Conservation (phyloP, 2,329 filamentous ascomycete genomes). For the Pyrenophora tritici-repentis region DNA sequence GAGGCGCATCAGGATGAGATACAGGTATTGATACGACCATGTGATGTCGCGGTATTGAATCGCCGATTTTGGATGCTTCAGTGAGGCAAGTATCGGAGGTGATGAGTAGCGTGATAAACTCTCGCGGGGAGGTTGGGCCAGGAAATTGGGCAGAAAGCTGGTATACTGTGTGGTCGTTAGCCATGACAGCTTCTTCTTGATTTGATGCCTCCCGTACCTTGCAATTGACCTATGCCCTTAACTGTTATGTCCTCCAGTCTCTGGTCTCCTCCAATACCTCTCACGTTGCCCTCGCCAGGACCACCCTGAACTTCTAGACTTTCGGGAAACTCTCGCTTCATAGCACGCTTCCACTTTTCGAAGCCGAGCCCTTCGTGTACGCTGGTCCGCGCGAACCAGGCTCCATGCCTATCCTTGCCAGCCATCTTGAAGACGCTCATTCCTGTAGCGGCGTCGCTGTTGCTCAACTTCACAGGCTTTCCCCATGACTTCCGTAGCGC, state of each 20-base stretch:
- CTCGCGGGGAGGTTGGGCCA: constrained; percentile 82
- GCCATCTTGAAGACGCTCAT: constrained; percentile 80
- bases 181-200: neutral
- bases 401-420: constrained; percentile 78
- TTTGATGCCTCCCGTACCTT: constrained; percentile 54
- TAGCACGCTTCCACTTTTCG: constrained; percentile 74
- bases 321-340: constrained; percentile 79
- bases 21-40: constrained; percentile 89
- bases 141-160: constrained; percentile 89
- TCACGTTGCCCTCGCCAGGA: constrained; percentile 74
- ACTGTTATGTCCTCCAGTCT: constrained; percentile 68
- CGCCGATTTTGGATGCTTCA: constrained; percentile 50
- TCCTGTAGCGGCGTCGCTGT: constrained; percentile 74
- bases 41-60: constrained; percentile 66
- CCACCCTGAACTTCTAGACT: constrained; percentile 72
- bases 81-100: constrained; percentile 63
- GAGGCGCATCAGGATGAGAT: constrained; percentile 72
- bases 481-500: constrained; percentile 80
- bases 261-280: constrained; percentile 83
- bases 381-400: constrained; percentile 88
- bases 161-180: constrained; percentile 63
- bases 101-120: constrained; percentile 81
- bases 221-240: constrained; percentile 64
- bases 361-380: constrained; percentile 80
- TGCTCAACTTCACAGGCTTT: constrained; percentile 75